These are phyloP conservation scores for Populus davidiana DNA, from an alignment of 345 rosid genomes.

Conservation along the genomic window DNA sequence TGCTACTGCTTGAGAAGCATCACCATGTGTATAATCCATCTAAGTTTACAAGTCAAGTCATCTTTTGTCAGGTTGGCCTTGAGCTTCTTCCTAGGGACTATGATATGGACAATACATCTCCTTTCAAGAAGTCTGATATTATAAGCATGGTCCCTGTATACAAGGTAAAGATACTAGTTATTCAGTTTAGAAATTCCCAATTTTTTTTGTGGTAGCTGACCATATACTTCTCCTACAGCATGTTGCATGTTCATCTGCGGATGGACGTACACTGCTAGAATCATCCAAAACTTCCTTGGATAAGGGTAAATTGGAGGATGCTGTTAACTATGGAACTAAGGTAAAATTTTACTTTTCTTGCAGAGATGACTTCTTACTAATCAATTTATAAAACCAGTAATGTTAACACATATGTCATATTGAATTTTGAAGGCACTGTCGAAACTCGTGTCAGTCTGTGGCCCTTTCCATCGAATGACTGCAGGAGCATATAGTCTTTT, in stretches of 20 bases:
- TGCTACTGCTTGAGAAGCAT: constrained; percentile 1
- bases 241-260: constrained; percentile 39
- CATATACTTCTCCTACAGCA: constrained; percentile 29
- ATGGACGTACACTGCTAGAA: constrained; percentile 33
- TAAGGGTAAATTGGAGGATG: constrained; percentile 39
- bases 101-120: constrained; percentile 27
- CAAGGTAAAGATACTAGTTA: constrained; percentile 16
- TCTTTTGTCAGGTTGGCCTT: constrained; percentile 34
- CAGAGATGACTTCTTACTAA: constrained; percentile 5
- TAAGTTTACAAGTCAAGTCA: constrained; percentile 22
- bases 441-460: constrained; percentile 37
- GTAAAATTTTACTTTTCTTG: constrained; percentile 13
- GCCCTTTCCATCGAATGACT: constrained; percentile 39
- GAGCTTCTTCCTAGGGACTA: constrained; percentile 39
- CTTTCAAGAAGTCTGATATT: constrained; percentile 30
- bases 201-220: constrained; percentile 1
- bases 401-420: constrained; percentile 20
- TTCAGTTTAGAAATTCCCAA: neutral
- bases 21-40: constrained; percentile 4
- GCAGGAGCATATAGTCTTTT: constrained; percentile 39
- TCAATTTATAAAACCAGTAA: neutral
- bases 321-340: constrained; percentile 35
- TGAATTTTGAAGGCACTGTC: constrained; percentile 35
- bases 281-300: constrained; percentile 35
- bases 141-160: constrained; percentile 34